phyloP scores from a whole-genome alignment of 2,329 filamentous ascomycete genomes.

The Colletotrichum gigasporum region DNA sequence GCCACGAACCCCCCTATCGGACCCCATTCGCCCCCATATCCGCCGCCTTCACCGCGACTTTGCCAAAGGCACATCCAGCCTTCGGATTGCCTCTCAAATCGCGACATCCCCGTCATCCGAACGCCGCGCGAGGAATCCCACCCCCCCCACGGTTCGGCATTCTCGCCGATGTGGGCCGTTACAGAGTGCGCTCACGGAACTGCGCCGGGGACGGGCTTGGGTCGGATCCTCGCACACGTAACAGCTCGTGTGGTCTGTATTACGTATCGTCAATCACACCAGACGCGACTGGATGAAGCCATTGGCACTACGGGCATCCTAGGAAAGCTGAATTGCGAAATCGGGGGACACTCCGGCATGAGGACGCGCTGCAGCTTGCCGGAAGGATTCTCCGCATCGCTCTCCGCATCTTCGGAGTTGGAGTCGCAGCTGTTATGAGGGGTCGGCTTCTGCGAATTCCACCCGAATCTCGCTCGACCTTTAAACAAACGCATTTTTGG shows the following conservation, averaged over 20 bases:
- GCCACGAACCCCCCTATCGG: neutral
- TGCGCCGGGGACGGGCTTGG: neutral
- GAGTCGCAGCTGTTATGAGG: slow-evolving; percentile 8
- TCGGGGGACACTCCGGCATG: neutral
- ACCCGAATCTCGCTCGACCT: neutral
- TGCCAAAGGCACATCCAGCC: neutral
- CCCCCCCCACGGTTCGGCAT: slow-evolving; percentile 2
- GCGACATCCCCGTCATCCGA: slow-evolving; percentile 7
- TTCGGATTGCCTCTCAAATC: slow-evolving; percentile 3
- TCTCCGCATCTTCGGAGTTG: slow-evolving; percentile 10
- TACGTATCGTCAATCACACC: neutral
- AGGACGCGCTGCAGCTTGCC: neutral
- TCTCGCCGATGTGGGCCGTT: slow-evolving; percentile 24
- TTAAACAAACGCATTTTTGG: neutral
- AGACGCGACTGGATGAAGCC: neutral
- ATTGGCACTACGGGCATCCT: too few species aligned
- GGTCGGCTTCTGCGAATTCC: neutral
- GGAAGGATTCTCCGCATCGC: neutral
- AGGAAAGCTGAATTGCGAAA: neutral
- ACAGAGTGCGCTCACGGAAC: neutral
- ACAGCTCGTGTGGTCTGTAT: neutral
- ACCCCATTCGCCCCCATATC: neutral
- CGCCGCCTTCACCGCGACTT: neutral
- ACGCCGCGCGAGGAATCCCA: neutral
- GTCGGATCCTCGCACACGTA: neutral